phyloP scores from a whole-genome alignment of 306 rosid species.

The Fragaria vesca region DNA sequence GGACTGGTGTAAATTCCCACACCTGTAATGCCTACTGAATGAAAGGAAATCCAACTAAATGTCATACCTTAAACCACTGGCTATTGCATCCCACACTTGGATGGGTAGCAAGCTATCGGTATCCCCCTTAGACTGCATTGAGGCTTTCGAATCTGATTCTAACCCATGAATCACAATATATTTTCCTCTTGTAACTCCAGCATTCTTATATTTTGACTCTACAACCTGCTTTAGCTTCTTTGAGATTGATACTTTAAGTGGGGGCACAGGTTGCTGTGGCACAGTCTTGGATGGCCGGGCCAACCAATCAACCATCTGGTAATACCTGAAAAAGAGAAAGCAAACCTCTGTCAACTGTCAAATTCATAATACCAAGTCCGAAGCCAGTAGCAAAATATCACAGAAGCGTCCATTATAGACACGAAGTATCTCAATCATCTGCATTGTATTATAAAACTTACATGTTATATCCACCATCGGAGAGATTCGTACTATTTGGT shows the following conservation, averaged over 20 bases:
- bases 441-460: constrained; percentile 34
- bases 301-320: constrained; percentile 89
- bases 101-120: constrained; percentile 82
- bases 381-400: background rate
- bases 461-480: constrained; percentile 89
- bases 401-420: background rate
- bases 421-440: background rate
- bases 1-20: background rate
- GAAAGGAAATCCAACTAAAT: background rate
- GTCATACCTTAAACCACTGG: constrained; percentile 44
- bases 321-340: constrained; percentile 51
- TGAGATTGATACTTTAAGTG: constrained; percentile 64
- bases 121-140: constrained; percentile 93
- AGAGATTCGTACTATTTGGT: constrained; percentile 58
- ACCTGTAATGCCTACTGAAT: background rate
- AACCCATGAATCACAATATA: constrained; percentile 85
- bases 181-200: constrained; percentile 62
- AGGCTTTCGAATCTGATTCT: constrained; percentile 83
- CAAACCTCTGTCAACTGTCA: constrained; percentile 19
- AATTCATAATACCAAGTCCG: constrained; percentile 4
- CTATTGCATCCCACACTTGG: constrained; percentile 68
- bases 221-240: constrained; percentile 81
- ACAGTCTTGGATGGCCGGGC: constrained; percentile 66
- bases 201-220: constrained; percentile 57
- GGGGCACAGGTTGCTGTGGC: constrained; percentile 57